Evolutionary conservation across 2,329 filamentous ascomycete genomes (phyloP).

Genomic region (Aureobasidium sp.): DNA sequence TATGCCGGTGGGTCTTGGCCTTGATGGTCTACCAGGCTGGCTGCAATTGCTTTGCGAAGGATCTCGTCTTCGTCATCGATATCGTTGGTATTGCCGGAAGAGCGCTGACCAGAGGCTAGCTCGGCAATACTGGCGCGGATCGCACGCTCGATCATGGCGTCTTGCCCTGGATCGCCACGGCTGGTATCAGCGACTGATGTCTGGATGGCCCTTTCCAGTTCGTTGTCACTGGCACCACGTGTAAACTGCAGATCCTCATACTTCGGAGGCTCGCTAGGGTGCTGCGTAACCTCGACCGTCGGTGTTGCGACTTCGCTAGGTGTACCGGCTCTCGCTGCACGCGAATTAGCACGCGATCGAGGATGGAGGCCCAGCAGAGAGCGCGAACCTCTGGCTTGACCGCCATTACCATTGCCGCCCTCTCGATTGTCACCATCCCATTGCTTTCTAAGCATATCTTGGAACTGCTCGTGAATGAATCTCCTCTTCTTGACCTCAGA

Average conservation of each 20-base stretch:
- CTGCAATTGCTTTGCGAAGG: conserved; percentile 44
- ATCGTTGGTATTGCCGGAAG: neutral
- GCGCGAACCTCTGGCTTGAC: neutral
- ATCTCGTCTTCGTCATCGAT: conserved; percentile 32
- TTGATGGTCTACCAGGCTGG: conserved; percentile 37
- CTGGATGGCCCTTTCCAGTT: conserved; percentile 66
- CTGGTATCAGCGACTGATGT: conserved; percentile 65
- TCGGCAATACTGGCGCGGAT: conserved; percentile 65
- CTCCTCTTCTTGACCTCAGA: conserved; percentile 52
- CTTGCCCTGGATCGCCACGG: conserved; percentile 60
- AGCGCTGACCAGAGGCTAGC: conserved; percentile 28
- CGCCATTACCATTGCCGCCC: neutral
- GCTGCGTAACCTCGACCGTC: conserved; percentile 18
- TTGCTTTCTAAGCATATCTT: conserved; percentile 35
- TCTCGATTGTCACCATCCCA: conserved; percentile 25
- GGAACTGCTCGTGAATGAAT: conserved; percentile 50
- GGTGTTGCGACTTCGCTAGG: neutral
- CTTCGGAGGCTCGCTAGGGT: conserved; percentile 25
- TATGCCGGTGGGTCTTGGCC: neutral
- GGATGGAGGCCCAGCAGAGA: neutral
- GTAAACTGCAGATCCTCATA: conserved; percentile 40
- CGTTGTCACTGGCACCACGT: conserved; percentile 23
- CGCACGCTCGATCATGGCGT: conserved; percentile 63
- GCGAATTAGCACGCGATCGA: neutral
- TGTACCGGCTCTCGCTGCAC: neutral